These are phyloP conservation scores for Syncephalastrum sp. DNA, from an alignment of 371 early-diverging fungal species.

Conservation along the genomic window DNA sequence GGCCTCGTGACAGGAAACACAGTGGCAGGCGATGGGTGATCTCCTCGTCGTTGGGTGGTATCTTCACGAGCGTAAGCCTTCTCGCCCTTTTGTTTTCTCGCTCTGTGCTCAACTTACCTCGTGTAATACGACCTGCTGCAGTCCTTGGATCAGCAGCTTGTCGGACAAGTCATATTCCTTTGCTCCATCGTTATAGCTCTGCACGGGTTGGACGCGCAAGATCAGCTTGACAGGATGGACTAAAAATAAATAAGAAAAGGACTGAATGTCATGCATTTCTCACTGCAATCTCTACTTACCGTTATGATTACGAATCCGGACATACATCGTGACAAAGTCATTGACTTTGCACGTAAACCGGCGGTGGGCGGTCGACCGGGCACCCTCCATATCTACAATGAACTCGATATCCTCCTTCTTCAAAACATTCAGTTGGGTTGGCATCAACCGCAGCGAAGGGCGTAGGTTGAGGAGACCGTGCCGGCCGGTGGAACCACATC, in stretches of 20 bases:
- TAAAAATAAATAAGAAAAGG: slow-evolving; percentile 10
- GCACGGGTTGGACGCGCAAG: slow-evolving; percentile 67
- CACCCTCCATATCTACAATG: slow-evolving; percentile 37
- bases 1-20: slow-evolving; percentile 63
- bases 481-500: slow-evolving; percentile 34
- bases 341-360: slow-evolving; percentile 52
- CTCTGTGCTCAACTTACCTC: slow-evolving; percentile 38
- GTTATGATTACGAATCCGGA: slow-evolving; percentile 51
- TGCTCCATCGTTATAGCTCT: slow-evolving; percentile 60
- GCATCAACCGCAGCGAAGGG: slow-evolving; percentile 46
- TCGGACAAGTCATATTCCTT: slow-evolving; percentile 65
- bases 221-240: slow-evolving; percentile 55
- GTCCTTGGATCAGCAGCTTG: slow-evolving; percentile 61
- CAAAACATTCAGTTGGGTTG: slow-evolving; percentile 51
- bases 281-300: slow-evolving; percentile 18
- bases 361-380: slow-evolving; percentile 25
- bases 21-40: slow-evolving; percentile 48
- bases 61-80: slow-evolving; percentile 21
- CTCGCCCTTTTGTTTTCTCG: neutral
- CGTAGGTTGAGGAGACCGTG: slow-evolving; percentile 56
- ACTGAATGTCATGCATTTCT: no score
- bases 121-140: slow-evolving; percentile 57
- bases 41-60: slow-evolving; percentile 22
- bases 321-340: slow-evolving; percentile 49
- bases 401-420: slow-evolving; percentile 63